Percentiles rank a stretch among this genome's conserved stretches.
Evolutionary conservation across 805 yeast genomes (phyloP).

Genomic region (Metschnikowia gelsemii): DNA sequence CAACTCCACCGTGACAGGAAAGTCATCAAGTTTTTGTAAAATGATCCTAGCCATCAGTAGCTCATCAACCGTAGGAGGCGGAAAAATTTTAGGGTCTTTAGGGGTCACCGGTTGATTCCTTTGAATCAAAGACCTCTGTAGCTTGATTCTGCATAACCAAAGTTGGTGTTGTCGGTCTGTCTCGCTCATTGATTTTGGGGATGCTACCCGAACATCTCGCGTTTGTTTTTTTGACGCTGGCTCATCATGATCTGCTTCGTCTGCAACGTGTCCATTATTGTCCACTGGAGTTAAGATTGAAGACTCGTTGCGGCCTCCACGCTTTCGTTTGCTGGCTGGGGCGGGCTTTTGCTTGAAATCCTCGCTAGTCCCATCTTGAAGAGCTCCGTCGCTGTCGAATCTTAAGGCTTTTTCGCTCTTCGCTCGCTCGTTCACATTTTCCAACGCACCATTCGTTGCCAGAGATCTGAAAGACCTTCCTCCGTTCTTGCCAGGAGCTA

Average conservation of each 20-base stretch:
- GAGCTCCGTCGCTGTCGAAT: neutral
- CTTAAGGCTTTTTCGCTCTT: neutral
- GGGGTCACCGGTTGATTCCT: conserved; percentile 43
- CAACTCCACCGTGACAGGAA: conserved; percentile 41
- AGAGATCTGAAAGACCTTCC: neutral
- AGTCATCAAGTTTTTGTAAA: conserved; percentile 42
- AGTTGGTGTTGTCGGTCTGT: conserved; percentile 46
- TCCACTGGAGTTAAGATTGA: too few relatives aligned
- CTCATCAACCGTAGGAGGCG: conserved; percentile 46
- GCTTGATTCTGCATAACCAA: conserved; percentile 47
- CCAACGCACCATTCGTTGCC: neutral
- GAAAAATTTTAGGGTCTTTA: conserved; percentile 31
- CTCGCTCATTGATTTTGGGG: conserved; percentile 12
- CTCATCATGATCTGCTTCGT: conserved; percentile 10
- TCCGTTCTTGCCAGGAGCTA: neutral
- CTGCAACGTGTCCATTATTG: neutral
- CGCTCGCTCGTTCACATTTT: neutral
- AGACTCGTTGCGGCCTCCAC: neutral
- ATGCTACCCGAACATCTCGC: conserved; percentile 3
- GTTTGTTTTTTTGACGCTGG: conserved; percentile 1
- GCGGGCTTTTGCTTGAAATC: neutral
- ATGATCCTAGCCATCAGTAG: conserved; percentile 41
- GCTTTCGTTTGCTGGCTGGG: neutral
- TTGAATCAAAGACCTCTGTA: conserved; percentile 51
- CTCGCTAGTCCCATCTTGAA: neutral